Evolutionary conservation across 108 stramenopile species (phyloP), one percentile per base, ranked within the genome.

Genomic region (Licmophora abbreviata): DNA sequence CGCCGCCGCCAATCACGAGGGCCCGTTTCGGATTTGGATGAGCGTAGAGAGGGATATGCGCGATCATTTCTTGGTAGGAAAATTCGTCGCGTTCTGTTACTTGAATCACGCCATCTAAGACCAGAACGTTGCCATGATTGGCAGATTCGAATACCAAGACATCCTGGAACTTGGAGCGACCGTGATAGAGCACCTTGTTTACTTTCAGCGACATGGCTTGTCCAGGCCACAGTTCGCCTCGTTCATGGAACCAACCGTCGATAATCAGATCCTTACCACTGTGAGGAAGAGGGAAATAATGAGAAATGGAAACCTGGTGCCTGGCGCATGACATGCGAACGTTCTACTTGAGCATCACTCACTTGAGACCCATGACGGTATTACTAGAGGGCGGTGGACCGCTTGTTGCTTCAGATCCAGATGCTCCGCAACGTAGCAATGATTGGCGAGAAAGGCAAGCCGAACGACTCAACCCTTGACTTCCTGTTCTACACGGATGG

Each of bases 101-200:
- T 77, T 99, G 96, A 66, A 99, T 97, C 37, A 97, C 96, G 23
- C 96, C 96, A 61, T 99, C 98, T 23, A 99, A 61, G 2, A 98
- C 93, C 21, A 99, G 77, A 33, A 97, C 96, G 42, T 69, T 83
- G 25, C 99, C 99, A 47, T 96, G 94, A 33, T 81, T 70, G 30
- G 58, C 68, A 1, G 88, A 85, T 40, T 96, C 73, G 64, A 99
- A 97, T 43, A 99, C 95, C 29, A 98, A 77, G 18, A 99, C 73
- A 66, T 99, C 95, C 66, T 99, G 96, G 58, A 81, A 97, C 8
- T 73, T 53, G 7, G 93, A 94, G 10, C 74, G 78, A 30, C 65
- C 26, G 50, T 83, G 86, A 59, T 88, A 54, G 26, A 95, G 71
- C 4, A 91, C 71, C 29, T 92, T 64, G 29, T 79, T 71, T 27